Conservation (phyloP, 2,329 filamentous ascomycete species). For the Stagonosporopsis tanaceti region DNA sequence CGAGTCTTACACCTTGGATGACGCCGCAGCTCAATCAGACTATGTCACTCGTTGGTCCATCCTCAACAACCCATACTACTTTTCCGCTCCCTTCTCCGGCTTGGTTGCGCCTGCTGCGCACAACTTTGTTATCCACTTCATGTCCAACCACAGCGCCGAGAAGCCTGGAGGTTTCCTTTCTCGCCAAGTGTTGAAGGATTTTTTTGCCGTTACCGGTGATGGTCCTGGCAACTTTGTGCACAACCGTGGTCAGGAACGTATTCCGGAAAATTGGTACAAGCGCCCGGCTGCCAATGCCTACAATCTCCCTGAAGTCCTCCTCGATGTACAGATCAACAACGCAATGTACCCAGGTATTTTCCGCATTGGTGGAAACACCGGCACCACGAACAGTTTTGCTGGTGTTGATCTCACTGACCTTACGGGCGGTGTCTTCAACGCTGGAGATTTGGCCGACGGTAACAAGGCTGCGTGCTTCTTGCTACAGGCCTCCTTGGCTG, state of each 20-base stretch:
- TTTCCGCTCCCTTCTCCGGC: conserved; percentile 28
- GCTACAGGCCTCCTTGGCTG: conserved; percentile 25
- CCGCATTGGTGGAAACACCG: conserved; percentile 32
- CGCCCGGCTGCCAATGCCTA: conserved; percentile 11
- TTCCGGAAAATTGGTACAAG: conserved; percentile 33
- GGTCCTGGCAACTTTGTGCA: conserved; percentile 27
- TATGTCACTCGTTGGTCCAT: conserved; percentile 27
- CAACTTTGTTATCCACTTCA: conserved; percentile 30
- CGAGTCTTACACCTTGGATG: conserved; percentile 25
- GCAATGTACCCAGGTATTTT: conserved; percentile 28
- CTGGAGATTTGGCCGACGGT: conserved; percentile 22
- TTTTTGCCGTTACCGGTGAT: conserved; percentile 30
- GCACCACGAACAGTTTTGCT: conserved; percentile 27
- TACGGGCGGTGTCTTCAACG: conserved; percentile 30
- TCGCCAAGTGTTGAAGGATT: conserved; percentile 28
- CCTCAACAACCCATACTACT: conserved; percentile 29
- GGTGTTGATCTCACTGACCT: conserved; percentile 28
- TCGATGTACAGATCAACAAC: conserved; percentile 25
- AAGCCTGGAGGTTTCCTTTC: conserved; percentile 30
- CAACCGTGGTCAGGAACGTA: conserved; percentile 28
- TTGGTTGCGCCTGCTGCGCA: conserved; percentile 27
- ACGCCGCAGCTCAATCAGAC: conserved; percentile 24
- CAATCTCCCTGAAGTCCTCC: conserved; percentile 15
- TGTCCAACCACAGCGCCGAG: conserved; percentile 33
- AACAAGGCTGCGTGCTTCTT: conserved; percentile 31